Base-by-base conservation (phyloP, 345 rosid genomes). In the Camelina neglecta region DNA sequence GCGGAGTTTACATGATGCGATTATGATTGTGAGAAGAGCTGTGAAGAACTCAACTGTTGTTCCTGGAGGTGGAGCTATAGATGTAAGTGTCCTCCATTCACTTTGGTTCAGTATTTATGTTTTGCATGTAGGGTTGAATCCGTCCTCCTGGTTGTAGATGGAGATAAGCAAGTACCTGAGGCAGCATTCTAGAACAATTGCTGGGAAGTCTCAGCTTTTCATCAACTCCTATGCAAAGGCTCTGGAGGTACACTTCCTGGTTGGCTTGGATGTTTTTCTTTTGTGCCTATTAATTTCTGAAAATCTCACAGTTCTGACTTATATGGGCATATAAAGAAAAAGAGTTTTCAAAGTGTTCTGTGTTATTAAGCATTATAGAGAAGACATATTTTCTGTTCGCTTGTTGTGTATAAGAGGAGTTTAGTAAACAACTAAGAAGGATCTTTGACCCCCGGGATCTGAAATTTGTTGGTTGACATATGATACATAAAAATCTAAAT, bases 11-110 rank as follows among this genome's bases (percentile, higher is more conserved):
- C 99, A 96, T 69, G 99, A 96, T 80, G 99, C 99, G 4, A 96
- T 96, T 76, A 96, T 96, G 99, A 96, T 96, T 60, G 99, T 96
- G 67, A 85, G 99, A 86, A 86, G 99, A 81, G 99, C 98, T 75
- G 41, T 83, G 79, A 96, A 93, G 81, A 96, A 96, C 86, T 96
- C 98, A 45, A 93, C 98, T 53, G 95, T 96, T 36, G 99, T 96
- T 81, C 89, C 99, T 80, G 99, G 98, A 76, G 99, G 99, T 60
- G 98, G 99, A 79, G 98, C 99, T 36, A 90, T 96, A 51, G 99
- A 96, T 90, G 99, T 96, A 88, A 66, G 97, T 45, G 29, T 77
- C 56, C 39, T 48, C 47, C 23, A 50, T 21, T 66, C 44, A 44
- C 39, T 49, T 33, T 65, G 5, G 54, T 21, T 67, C 58, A 47